Evolutionary conservation across 2,329 filamentous ascomycete species (phyloP).

Genomic region (Colletotrichum tropicale): DNA sequence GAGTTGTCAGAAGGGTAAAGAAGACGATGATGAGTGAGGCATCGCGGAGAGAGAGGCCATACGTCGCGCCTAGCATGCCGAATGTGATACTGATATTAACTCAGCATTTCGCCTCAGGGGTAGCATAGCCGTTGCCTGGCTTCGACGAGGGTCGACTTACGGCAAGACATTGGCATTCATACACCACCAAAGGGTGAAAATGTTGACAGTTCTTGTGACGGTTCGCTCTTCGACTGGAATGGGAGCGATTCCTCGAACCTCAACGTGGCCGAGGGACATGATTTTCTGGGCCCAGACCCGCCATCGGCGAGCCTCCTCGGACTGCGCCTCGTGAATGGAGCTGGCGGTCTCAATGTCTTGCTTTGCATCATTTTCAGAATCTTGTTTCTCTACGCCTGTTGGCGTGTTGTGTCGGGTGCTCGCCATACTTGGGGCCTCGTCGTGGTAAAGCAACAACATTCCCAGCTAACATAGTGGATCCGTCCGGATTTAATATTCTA

Average conservation of each 20-base stretch:
- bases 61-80: conserved; percentile 50
- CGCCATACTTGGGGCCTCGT: background rate
- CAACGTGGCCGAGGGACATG: conserved; percentile 24
- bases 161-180: conserved; percentile 34
- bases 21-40: conserved; percentile 50
- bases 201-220: conserved; percentile 32
- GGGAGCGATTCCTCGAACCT: conserved; percentile 32
- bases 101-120: background rate
- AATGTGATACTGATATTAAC: conserved; percentile 34
- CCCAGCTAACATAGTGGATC: background rate
- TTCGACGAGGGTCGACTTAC: conserved; percentile 22
- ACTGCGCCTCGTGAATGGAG: background rate
- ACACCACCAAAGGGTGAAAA: conserved; percentile 34
- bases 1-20: conserved; percentile 44
- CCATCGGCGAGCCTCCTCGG: background rate
- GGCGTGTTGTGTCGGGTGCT: background rate
- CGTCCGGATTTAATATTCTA: background rate
- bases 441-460: background rate
- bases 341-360: background rate
- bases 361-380: background rate
- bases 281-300: background rate
- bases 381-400: background rate
- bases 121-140: background rate
- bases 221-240: conserved; percentile 32
- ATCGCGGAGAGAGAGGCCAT: conserved; percentile 44